These are phyloP conservation scores for Pleurotus platypus DNA, from an alignment of 768 basidiomycete genomes.

Conservation along the genomic window DNA sequence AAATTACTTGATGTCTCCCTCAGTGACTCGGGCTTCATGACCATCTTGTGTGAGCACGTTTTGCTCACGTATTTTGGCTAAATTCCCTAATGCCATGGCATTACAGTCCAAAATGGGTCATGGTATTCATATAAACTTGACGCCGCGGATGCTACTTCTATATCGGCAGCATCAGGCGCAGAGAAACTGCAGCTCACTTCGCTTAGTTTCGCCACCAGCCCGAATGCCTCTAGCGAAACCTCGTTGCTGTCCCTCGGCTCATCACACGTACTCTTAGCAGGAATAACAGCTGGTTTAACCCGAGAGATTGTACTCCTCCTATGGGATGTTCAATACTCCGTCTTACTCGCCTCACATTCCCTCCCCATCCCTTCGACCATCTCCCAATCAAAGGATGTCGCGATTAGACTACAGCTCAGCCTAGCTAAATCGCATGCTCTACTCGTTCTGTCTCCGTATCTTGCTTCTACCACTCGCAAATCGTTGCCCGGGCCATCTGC, in stretches of 20 bases:
- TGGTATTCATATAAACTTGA: conserved; percentile 38
- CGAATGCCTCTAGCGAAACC: conserved; percentile 13
- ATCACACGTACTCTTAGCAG: conserved; percentile 56
- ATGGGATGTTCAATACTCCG: conserved; percentile 69
- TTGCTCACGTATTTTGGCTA: no score
- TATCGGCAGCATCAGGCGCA: conserved; percentile 18
- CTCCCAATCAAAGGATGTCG: conserved; percentile 20
- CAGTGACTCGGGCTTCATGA: conserved; percentile 46
- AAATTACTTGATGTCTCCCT: conserved; percentile 35
- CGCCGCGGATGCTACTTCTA: conserved; percentile 18
- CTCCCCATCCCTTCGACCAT: conserved; percentile 48
- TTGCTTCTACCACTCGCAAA: conserved; percentile 10
- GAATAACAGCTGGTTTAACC: conserved; percentile 23
- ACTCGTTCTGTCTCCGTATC: conserved; percentile 32
- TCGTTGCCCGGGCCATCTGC: conserved; percentile 17
- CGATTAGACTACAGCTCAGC: conserved; percentile 27
- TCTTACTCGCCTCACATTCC: conserved; percentile 52
- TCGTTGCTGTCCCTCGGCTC: conserved; percentile 50
- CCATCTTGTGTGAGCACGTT: conserved; percentile 41
- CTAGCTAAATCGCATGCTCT: conserved; percentile 44
- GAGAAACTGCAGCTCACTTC: conserved; percentile 25
- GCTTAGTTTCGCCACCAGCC: conserved; percentile 14
- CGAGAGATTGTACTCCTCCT: conserved; percentile 50
- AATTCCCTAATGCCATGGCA: no score
- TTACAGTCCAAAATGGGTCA: conserved; percentile 37